These are phyloP conservation scores for Scheffersomyces illinoinensis DNA, from an alignment of 1,139 yeast species.

Conservation along the genomic window DNA sequence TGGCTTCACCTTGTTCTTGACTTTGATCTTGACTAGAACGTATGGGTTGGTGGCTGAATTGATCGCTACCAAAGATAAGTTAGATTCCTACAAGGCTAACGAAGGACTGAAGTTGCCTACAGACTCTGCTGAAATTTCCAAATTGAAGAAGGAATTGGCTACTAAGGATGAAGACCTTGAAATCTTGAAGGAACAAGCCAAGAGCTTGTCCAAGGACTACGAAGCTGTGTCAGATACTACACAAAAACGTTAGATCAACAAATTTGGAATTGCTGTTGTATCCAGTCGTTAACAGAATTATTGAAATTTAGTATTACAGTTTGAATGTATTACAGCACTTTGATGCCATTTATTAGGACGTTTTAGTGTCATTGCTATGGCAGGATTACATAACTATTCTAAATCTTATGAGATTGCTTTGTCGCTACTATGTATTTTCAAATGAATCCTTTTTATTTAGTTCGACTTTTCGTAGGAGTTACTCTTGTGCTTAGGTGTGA, in stretches of 20 bases:
- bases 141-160: constrained; percentile 56
- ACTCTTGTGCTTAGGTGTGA: constrained; percentile 93
- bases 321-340: background rate
- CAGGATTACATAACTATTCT: background rate
- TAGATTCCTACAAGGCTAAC: constrained; percentile 49
- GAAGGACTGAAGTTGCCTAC: constrained; percentile 20
- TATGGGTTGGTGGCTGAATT: constrained; percentile 78
- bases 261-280: background rate
- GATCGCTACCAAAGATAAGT: constrained; percentile 57
- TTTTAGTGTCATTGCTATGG: background rate
- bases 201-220: constrained; percentile 65
- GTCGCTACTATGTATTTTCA: background rate
- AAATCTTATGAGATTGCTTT: background rate
- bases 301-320: background rate
- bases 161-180: constrained; percentile 64
- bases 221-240: constrained; percentile 42
- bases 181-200: constrained; percentile 71
- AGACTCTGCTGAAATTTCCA: constrained; percentile 41
- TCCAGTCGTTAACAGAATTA: background rate
- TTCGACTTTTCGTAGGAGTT: constrained; percentile 56
- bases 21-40: constrained; percentile 85
- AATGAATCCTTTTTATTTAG: background rate
- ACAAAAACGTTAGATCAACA: constrained; percentile 3
- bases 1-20: constrained; percentile 90
- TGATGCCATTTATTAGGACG: background rate